Evolutionary conservation across 1,284 basidiomycete species (phyloP).

Genomic region (Ceratobasidium papillatum): DNA sequence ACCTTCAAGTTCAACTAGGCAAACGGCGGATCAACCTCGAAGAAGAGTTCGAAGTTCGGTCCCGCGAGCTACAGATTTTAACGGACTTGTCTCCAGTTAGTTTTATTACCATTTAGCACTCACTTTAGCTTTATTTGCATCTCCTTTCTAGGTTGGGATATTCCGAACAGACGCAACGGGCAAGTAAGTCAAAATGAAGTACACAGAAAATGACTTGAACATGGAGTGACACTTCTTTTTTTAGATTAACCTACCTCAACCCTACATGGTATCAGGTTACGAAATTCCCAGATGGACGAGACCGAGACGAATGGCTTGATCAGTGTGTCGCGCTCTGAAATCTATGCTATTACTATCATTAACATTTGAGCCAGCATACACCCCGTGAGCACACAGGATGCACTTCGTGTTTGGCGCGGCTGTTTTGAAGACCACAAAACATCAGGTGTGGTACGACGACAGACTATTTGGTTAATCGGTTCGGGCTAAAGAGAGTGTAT

Average conservation of each 20-base stretch:
- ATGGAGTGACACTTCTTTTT: neutral
- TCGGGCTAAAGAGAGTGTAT: no score
- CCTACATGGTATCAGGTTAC: conserved; percentile 26
- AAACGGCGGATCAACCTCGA: conserved; percentile 49
- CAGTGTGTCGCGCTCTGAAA: neutral
- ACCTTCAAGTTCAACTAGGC: conserved; percentile 49
- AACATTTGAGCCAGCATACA: neutral
- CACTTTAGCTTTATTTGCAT: neutral
- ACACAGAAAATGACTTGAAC: neutral
- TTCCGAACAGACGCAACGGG: conserved; percentile 31
- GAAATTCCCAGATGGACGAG: neutral
- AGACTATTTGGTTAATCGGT: neutral
- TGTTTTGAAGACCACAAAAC: conserved; percentile 25
- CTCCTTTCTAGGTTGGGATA: conserved; percentile 23
- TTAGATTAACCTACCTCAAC: conserved; percentile 34
- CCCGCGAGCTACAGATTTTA: conserved; percentile 48
- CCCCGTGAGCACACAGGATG: conserved; percentile 17
- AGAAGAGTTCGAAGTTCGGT: conserved; percentile 51
- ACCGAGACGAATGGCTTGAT: conserved; percentile 32
- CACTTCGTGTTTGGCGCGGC: conserved; percentile 11
- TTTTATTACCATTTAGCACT: neutral
- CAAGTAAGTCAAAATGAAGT: conserved; percentile 8
- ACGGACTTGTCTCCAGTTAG: conserved; percentile 41
- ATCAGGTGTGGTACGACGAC: neutral
- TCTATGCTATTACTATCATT: neutral